Evolutionary conservation across 768 basidiomycete genomes (phyloP).

Genomic region (Tulasnella sp.): DNA sequence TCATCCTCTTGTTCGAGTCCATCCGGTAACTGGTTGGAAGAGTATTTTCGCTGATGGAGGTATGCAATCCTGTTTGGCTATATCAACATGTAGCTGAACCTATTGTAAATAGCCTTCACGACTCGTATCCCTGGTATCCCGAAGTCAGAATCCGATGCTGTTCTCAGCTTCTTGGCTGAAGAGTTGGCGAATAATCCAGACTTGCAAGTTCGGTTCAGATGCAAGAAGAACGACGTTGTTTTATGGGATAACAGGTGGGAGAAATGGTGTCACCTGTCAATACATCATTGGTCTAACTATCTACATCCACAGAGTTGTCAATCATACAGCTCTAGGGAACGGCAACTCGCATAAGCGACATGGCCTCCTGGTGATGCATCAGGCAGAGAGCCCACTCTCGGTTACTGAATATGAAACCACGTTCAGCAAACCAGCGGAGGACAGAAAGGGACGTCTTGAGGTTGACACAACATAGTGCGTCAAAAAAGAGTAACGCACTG

Average conservation of each 20-base stretch:
- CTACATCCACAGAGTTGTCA: slow-evolving; percentile 42
- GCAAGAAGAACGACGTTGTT: slow-evolving; percentile 66
- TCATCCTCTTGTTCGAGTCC: slow-evolving; percentile 73
- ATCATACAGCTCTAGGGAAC: slow-evolving; percentile 70
- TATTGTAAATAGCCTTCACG: slow-evolving; percentile 74
- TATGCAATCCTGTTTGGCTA: slow-evolving; percentile 20
- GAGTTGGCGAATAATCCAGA: slow-evolving; percentile 58
- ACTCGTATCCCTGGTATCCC: slow-evolving; percentile 65
- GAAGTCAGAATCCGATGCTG: slow-evolving; percentile 66
- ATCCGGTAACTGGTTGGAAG: slow-evolving; percentile 78
- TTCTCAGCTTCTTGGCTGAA: slow-evolving; percentile 56
- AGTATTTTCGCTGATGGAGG: slow-evolving; percentile 70
- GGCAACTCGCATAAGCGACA: slow-evolving; percentile 71
- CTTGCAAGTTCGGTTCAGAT: slow-evolving; percentile 63
- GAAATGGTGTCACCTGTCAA: too few relatives aligned
- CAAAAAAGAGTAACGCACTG: too few relatives aligned
- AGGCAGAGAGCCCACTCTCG: slow-evolving; percentile 63
- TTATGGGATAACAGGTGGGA: slow-evolving; percentile 87
- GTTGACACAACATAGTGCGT: too few relatives aligned
- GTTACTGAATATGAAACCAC: slow-evolving; percentile 54
- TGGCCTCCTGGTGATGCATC: slow-evolving; percentile 68
- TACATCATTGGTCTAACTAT: too few relatives aligned
- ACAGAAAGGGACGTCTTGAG: too few relatives aligned
- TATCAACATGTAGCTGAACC: too few relatives aligned
- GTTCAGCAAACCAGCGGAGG: slow-evolving; percentile 56